Evolutionary conservation across 2,329 filamentous ascomycete species (phyloP).

Genomic region (Botrytis elliptica): DNA sequence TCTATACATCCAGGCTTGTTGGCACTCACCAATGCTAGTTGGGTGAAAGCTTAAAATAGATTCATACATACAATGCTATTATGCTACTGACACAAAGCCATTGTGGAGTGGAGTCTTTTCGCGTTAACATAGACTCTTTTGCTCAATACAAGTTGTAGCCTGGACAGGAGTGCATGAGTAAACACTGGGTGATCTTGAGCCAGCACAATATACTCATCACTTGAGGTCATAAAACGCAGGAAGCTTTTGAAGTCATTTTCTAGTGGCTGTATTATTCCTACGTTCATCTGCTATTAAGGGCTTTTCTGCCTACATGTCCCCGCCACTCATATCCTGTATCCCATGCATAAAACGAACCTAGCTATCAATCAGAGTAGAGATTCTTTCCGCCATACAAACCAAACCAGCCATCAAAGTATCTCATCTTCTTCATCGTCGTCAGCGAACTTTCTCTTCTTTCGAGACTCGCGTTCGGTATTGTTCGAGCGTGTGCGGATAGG

Average conservation of each 20-base stretch:
- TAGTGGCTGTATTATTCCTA: not conserved
- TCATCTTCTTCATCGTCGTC: not conserved
- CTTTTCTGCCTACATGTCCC: not conserved
- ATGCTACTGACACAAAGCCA: not conserved
- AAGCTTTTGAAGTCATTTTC: not conserved
- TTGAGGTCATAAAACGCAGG: not conserved
- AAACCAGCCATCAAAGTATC: not conserved
- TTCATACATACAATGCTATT: not conserved
- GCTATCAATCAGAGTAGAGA: not conserved
- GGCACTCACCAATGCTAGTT: not conserved
- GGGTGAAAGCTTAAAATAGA: not conserved
- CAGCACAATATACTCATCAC: not conserved
- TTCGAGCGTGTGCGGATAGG: not conserved
- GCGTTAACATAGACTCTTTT: not conserved
- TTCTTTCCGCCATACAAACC: not conserved
- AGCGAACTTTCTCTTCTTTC: not conserved
- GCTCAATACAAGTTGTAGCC: not conserved
- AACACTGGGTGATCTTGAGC: not conserved
- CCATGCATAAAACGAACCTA: not conserved
- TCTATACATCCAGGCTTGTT: not conserved
- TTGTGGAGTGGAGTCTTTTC: too few species aligned
- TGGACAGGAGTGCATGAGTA: not conserved
- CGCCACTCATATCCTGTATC: not conserved
- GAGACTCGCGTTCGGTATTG: fast-evolving
- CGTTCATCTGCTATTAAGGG: not conserved